phyloP scores from a whole-genome alignment of 2,329 filamentous ascomycete genomes.

The Cladosporium sp. region DNA sequence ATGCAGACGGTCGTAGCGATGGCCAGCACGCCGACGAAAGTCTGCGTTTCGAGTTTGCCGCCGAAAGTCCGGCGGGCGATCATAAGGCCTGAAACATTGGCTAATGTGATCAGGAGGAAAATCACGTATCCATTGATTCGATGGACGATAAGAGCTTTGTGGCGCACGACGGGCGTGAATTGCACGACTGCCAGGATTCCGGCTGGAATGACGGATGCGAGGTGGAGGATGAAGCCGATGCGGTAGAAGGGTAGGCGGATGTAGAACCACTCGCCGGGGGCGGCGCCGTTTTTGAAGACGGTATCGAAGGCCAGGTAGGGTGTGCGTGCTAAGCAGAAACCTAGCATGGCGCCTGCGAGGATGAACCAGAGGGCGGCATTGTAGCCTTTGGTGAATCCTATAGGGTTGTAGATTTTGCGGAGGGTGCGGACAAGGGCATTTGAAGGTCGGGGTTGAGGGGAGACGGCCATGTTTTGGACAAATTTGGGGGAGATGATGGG shows the following conservation, averaged over 20 bases:
- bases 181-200: slow-evolving; percentile 37
- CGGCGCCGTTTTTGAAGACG: slow-evolving; percentile 20
- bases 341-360: slow-evolving; percentile 31
- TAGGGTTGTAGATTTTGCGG: slow-evolving; percentile 37
- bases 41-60: slow-evolving; percentile 49
- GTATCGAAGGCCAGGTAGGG: slow-evolving; percentile 44
- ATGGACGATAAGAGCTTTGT: slow-evolving; percentile 50
- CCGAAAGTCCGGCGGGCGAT: slow-evolving; percentile 50
- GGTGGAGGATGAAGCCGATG: slow-evolving; percentile 40
- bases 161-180: slow-evolving; percentile 41
- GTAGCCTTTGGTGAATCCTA: slow-evolving; percentile 54
- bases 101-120: slow-evolving; percentile 43
- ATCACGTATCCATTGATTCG: slow-evolving; percentile 57
- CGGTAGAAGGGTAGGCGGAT: slow-evolving; percentile 30
- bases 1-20: slow-evolving; percentile 44
- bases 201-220: slow-evolving; percentile 35
- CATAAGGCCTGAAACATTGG: slow-evolving; percentile 49
- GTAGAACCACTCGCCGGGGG: slow-evolving; percentile 41
- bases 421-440: slow-evolving; percentile 1
- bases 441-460: neutral
- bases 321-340: slow-evolving; percentile 46
- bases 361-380: slow-evolving; percentile 49
- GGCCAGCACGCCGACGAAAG: slow-evolving; percentile 39
- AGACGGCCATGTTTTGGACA: neutral
- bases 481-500: neutral